Percentiles rank a stretch among this genome's conserved stretches.
These are phyloP conservation scores for Amanita fuliginea DNA, from an alignment of 768 basidiomycete species.

Conservation along the genomic window DNA sequence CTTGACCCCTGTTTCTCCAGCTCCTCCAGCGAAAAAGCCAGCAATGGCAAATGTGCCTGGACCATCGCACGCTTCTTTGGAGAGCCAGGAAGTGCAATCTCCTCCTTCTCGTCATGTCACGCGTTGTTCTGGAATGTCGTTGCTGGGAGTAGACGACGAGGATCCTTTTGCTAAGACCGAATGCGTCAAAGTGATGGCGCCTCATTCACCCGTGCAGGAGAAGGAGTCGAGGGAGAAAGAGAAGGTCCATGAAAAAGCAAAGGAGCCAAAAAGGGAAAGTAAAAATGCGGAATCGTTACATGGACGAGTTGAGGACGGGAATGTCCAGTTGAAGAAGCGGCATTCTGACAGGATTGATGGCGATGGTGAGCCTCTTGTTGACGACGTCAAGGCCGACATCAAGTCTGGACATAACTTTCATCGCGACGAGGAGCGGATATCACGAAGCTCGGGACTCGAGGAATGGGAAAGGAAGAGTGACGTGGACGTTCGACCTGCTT, in stretches of 20 bases:
- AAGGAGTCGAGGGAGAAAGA: constrained; percentile 1
- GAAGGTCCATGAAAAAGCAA: not conserved
- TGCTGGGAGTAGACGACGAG: constrained; percentile 21
- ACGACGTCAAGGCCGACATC: constrained; percentile 1
- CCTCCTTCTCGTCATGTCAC: constrained; percentile 16
- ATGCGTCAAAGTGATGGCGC: constrained; percentile 38
- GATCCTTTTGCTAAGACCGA: constrained; percentile 48
- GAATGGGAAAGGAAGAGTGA: constrained; percentile 4
- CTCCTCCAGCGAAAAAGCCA: not conserved
- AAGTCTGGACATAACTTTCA: not conserved
- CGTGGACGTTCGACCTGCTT: constrained; percentile 8
- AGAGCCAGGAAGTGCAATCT: constrained; percentile 7
- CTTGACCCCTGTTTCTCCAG: constrained; percentile 5
- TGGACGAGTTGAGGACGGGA: not conserved
- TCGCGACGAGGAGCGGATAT: not conserved
- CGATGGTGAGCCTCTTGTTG: not conserved
- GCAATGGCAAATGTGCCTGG: not conserved
- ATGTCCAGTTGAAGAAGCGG: constrained; percentile 3
- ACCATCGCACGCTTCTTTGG: not conserved
- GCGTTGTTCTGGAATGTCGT: constrained; percentile 23
- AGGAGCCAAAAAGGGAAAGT: not conserved
- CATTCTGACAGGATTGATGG: not conserved
- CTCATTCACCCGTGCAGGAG: constrained; percentile 7
- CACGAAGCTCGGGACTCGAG: constrained; percentile 1
- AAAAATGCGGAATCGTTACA: not conserved